These are phyloP conservation scores for Mrakia gelida DNA, from an alignment of 768 basidiomycete genomes.

Conservation along the genomic window DNA sequence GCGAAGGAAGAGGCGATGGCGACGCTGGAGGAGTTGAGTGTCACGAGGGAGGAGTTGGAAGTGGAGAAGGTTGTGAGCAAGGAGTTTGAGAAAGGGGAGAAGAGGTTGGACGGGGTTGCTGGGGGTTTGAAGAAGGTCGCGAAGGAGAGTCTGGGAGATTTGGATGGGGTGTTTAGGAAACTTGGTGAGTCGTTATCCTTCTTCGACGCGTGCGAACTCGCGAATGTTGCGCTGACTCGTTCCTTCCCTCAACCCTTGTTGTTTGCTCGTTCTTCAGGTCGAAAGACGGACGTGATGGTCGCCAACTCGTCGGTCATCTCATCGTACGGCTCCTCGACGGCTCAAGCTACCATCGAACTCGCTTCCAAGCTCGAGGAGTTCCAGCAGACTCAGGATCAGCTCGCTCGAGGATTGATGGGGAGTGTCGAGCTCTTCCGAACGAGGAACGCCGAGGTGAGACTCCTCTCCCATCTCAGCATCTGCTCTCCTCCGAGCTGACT, in stretches of 20 bases:
- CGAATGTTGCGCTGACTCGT: slow-evolving; percentile 7
- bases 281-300: slow-evolving; percentile 61
- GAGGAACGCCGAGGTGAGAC: not conserved
- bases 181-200: slow-evolving; percentile 56
- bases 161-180: slow-evolving; percentile 70
- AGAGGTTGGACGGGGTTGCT: slow-evolving; percentile 66
- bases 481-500: no score
- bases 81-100: slow-evolving; percentile 72
- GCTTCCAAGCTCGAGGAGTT: not conserved
- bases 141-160: slow-evolving; percentile 64
- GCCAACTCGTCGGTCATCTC: slow-evolving; percentile 64
- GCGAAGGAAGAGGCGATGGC: slow-evolving; percentile 57
- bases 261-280: slow-evolving; percentile 51
- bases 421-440: not conserved
- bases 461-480: not conserved
- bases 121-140: slow-evolving; percentile 62
- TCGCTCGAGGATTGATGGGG: not conserved
- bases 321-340: slow-evolving; percentile 52
- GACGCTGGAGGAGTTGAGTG: slow-evolving; percentile 54
- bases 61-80: slow-evolving; percentile 74
- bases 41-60: slow-evolving; percentile 57
- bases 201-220: not conserved
- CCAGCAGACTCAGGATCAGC: not conserved
- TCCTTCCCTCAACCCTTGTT: not conserved
- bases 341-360: not conserved